Evolutionary conservation across 257 asterid species (phyloP).

Genomic region (Orobanche coerulescens): DNA sequence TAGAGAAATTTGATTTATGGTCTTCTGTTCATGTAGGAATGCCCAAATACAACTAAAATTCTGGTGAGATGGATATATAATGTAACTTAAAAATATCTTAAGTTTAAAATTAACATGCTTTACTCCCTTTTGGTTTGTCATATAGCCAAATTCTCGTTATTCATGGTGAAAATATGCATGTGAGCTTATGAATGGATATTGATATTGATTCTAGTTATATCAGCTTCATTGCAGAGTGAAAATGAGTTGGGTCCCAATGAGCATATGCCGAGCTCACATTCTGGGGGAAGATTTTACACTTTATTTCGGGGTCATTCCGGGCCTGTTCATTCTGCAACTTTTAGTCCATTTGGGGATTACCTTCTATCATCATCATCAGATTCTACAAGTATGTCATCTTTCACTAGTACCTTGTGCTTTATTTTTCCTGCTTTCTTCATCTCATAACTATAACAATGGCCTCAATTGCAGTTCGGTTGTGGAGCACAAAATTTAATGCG

Average conservation of each 20-base stretch:
- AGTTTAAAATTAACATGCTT: not conserved
- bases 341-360: constrained; percentile 89
- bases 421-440: constrained; percentile 2
- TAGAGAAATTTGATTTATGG: too few relatives aligned
- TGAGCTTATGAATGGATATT: constrained; percentile 1
- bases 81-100: not conserved
- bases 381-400: constrained; percentile 60
- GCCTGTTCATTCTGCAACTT: constrained; percentile 83
- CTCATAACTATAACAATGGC: constrained; percentile 5
- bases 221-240: constrained; percentile 63
- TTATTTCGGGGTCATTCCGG: constrained; percentile 90
- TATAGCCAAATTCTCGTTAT: not conserved
- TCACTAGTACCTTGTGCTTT: not conserved
- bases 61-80: not conserved
- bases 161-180: not conserved
- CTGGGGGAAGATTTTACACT: constrained; percentile 61
- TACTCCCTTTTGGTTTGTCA: not conserved
- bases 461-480: constrained; percentile 66
- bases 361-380: constrained; percentile 92
- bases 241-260: constrained; percentile 46
- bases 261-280: constrained; percentile 35
- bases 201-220: constrained; percentile 31
- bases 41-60: not conserved
- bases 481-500: constrained; percentile 88
- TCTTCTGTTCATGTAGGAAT: too few relatives aligned